Evolutionary conservation across 805 yeast species (phyloP), one percentile per base, ranked within the genome.

Genomic region (Wickerhamomyces sydowiorum): DNA sequence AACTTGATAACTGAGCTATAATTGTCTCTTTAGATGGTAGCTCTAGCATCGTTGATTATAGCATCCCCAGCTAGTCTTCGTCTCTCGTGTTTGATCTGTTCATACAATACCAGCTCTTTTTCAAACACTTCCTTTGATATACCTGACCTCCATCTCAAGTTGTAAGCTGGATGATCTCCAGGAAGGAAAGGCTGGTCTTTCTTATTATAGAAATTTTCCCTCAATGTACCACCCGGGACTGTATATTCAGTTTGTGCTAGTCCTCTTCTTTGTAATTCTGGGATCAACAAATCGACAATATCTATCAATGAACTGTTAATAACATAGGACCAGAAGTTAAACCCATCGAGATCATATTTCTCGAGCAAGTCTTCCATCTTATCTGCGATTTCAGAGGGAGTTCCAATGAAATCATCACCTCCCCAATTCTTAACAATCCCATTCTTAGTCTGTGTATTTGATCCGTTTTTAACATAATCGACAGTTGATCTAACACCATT

Each of bases 301-400:
- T 70, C 72, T 47, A 67, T 67, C 40, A 64, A 66, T 69, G 64
- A 5, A 65, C 61, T n/a, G n/a, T n/a, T n/a, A n/a, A n/a, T n/a
- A n/a, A n/a, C n/a, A n/a, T n/a, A n/a, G n/a, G n/a, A n/a, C n/a
- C n/a, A 9, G 40, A 69, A 56, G 40, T 69, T 69, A 49, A 69
- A 67, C 1, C 74, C 74, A 44, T 69, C 74, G 20, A 69, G 59
- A 34, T 60, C 70, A 13, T 65, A 54, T n/a, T n/a, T n/a, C n/a
- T n/a, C n/a, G n/a, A n/a, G n/a, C n/a, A n/a, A n/a, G 7, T 54
- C 52, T 9, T 66, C 66, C 5, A 65, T 67, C 66, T 71, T 65
- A 36, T 53, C 39, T 42, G 71, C 71, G 18, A 69, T 66, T 37
- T 62, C 63, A 21, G 8, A 8, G 8, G 32, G 8, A 24, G 27